Base-by-base conservation (phyloP, 768 basidiomycete species). In the Lepiota venenata region DNA sequence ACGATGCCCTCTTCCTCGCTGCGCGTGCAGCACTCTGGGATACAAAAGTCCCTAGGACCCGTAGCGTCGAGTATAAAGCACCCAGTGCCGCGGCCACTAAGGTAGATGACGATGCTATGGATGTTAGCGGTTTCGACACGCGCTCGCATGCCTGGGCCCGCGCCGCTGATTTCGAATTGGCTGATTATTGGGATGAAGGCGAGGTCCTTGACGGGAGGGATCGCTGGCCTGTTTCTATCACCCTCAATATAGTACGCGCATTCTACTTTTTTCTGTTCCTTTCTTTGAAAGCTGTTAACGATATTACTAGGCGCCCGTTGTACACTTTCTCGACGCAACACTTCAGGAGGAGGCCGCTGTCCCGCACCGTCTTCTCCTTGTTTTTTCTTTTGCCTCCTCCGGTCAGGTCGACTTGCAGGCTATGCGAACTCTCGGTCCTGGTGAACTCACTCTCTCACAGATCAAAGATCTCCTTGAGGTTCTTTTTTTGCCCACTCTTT, bases 121-220 rank as follows among this genome's bases (percentile, higher is more conserved):
- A 66, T 15, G 63, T 72, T 37, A 84, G 84, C 58, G 77, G 82
- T 2, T 79, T 89, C 38, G 82, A 87, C 83, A 14, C 73, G 82
- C 29, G n/a, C 39, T 12, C 46, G 9, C 68, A 76, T 32, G 67
- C 73, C 36, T 66, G 25, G 25, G 25, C 64, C 20, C 67, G 68
- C 8, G 87, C 84, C 10, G 81, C 82, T 8, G 93, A 95, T 66
- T 94, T 94, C 60, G 93, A 95, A 69, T 76, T 94, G 18, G 78
- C 84, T 10, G 92, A 95, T 65, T 89, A 85, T 57, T 92, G 90
- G 89, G 91, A 91, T 61, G 89, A 91, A 58, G 93, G 93, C 0
- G 86, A 84, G 53, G 67, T 74, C 15, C 63, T 93, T 25, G 76
- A 72, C 37, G 84, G 84, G 1, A 73, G 83, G 56, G 81, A 87